These are phyloP conservation scores for Nissolia schottii DNA, from an alignment of 306 rosid species.

Conservation along the genomic window DNA sequence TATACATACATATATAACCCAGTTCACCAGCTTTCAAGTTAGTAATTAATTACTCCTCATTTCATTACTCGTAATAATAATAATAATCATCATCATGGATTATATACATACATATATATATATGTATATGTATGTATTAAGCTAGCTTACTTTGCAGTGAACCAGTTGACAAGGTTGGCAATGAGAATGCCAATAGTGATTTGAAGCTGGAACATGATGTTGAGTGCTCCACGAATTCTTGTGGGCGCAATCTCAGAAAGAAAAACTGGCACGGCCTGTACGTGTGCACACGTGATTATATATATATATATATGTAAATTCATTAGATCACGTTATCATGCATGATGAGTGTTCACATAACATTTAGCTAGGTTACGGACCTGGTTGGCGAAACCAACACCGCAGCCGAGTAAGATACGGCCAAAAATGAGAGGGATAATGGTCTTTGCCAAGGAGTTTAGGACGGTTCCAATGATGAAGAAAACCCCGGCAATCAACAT, in stretches of 20 bases:
- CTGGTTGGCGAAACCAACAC: slow-evolving; percentile 84
- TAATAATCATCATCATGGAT: too few relatives aligned
- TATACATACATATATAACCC: neutral
- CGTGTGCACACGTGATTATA: too few relatives aligned
- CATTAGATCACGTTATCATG: too few relatives aligned
- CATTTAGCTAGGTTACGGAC: neutral
- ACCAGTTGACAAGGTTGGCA: slow-evolving; percentile 52
- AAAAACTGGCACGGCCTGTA: slow-evolving; percentile 62
- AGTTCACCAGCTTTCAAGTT: too few relatives aligned
- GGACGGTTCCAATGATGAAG: slow-evolving; percentile 50
- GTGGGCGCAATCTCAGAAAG: slow-evolving; percentile 73
- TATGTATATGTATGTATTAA: too few relatives aligned
- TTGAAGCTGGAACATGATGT: slow-evolving; percentile 61
- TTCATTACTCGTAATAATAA: too few relatives aligned
- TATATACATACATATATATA: neutral
- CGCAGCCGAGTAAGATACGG: slow-evolving; percentile 61
- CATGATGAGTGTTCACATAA: too few relatives aligned
- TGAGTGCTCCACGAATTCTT: slow-evolving; percentile 64
- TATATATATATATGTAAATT: too few relatives aligned
- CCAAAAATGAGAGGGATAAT: slow-evolving; percentile 55
- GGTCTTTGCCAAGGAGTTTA: slow-evolving; percentile 40
- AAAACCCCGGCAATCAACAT: slow-evolving; percentile 70
- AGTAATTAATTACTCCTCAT: too few relatives aligned
- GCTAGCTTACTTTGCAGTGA: slow-evolving; percentile 44
- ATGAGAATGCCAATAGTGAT: slow-evolving; percentile 60